Base-by-base conservation (phyloP, 768 basidiomycete genomes). In the Candolleomyces efflorescens region DNA sequence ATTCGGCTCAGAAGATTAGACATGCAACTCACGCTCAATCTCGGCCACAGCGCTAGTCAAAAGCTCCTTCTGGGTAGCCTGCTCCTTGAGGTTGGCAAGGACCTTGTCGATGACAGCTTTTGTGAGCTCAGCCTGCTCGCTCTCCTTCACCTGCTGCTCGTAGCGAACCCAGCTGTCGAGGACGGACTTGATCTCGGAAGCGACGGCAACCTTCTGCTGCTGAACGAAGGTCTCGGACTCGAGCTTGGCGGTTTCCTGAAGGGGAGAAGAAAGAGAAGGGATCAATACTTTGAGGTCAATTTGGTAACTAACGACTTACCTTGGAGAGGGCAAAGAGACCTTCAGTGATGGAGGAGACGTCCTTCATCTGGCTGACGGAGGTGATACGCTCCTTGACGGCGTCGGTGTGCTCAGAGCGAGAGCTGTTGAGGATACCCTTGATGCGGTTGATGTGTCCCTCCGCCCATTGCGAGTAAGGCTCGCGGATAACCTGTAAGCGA, bases 121-220 rank as follows among this genome's bases (percentile, higher is more conserved):
- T 62, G 94, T 89, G 57, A 99, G 86, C 52, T 92, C 90, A 32
- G 86, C 82, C 82, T 99, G 97, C 78, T 99, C 94, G 68, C 83
- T 89, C 80, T 99, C 95, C 81, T 97, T 94, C 69, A 85, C 81
- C 71, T 95, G 92, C 70, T 97, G 95, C 80, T 98, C 96, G 75
- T 87, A 94, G 70, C 97, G 90, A 57, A 94, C 96, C 95, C 95
- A 97, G 71, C 90, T 92, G 80, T 98, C 97, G 56, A 99, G 85
- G 41, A 98, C 95, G 27, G 87, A 66, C 78, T 98, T 98, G 68
- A 98, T 78, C 77, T 99, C 97, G 45, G 89, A 62, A 27, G 94
- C 86, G 68, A 98, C 77, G 44, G 84, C 86, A 59, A 88, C 85
- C 73, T 92, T 89, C 79, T 99, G 97, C 65, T 85, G 83, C 69